These are phyloP conservation scores for Globisporangium orthogonon DNA, from an alignment of 352 stramenopile species.

Conservation along the genomic window DNA sequence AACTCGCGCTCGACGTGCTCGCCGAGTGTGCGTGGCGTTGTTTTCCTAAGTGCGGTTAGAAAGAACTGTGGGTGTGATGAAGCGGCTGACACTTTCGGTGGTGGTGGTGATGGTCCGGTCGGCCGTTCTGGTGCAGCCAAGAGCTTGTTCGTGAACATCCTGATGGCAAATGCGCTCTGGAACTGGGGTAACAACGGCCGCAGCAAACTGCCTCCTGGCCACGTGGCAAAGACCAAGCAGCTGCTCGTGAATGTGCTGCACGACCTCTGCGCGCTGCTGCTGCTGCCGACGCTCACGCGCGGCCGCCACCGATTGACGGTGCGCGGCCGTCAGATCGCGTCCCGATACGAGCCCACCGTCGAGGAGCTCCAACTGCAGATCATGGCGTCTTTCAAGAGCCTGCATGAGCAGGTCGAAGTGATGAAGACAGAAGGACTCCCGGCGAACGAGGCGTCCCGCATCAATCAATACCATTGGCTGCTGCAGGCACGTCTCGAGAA, in stretches of 20 bases:
- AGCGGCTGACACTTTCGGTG: background rate
- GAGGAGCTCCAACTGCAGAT: conserved; percentile 54
- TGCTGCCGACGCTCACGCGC: conserved; percentile 62
- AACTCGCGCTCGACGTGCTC: conserved; percentile 62
- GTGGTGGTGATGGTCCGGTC: too few relatives aligned
- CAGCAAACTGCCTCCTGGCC: conserved; percentile 36
- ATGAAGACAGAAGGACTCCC: conserved; percentile 68
- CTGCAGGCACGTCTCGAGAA: conserved; percentile 75
- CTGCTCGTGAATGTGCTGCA: conserved; percentile 41
- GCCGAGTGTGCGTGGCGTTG: conserved; percentile 36
- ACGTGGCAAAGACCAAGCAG: conserved; percentile 51
- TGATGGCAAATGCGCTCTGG: conserved; percentile 75
- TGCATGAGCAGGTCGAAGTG: conserved; percentile 72
- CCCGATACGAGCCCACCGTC: conserved; percentile 29
- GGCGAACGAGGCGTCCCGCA: conserved; percentile 80
- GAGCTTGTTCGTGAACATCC: conserved; percentile 61
- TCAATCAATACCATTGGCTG: conserved; percentile 88
- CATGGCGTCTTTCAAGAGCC: conserved; percentile 39
- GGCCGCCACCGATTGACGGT: conserved; percentile 68
- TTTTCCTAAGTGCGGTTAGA: background rate
- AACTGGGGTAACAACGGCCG: conserved; percentile 73
- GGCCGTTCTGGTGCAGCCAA: conserved; percentile 22
- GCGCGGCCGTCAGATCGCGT: conserved; percentile 33
- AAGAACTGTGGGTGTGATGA: background rate
- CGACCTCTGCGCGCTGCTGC: conserved; percentile 39